Conservation (phyloP, 2,329 filamentous ascomycete species). For the Aspergillus phoenicis region DNA sequence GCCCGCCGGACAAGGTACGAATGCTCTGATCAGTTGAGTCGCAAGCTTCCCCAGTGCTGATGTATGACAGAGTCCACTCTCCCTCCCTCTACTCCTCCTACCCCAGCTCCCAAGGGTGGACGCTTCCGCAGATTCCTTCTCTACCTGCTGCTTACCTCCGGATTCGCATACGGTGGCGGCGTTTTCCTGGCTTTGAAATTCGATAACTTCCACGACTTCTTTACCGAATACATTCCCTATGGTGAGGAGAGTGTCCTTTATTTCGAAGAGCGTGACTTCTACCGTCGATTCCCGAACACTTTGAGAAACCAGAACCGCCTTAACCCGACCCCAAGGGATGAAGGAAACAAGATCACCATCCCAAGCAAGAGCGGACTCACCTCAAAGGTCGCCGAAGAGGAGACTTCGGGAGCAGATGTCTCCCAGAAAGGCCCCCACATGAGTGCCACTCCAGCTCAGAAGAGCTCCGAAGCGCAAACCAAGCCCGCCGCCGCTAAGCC, state of each 20-base stretch:
- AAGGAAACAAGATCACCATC: conserved; percentile 75
- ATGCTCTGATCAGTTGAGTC: conserved; percentile 16
- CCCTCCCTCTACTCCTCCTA: conserved; percentile 44
- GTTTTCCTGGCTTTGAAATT: conserved; percentile 91
- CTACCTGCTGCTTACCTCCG: conserved; percentile 74
- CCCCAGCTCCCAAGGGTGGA: conserved; percentile 65
- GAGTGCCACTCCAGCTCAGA: conserved; percentile 41
- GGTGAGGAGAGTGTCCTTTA: conserved; percentile 94
- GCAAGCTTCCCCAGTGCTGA: conserved; percentile 34
- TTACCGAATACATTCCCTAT: conserved; percentile 93
- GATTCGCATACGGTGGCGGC: conserved; percentile 79
- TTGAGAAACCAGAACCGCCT: conserved; percentile 50
- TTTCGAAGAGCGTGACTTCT: conserved; percentile 92
- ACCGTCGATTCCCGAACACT: conserved; percentile 73
- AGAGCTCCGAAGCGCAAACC: conserved; percentile 29
- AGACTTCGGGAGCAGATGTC: conserved; percentile 61
- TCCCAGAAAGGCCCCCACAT: conserved; percentile 54
- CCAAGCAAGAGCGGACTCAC: conserved; percentile 83
- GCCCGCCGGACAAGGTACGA: conserved; percentile 36
- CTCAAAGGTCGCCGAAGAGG: conserved; percentile 71
- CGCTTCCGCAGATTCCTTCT: conserved; percentile 77
- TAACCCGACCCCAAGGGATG: conserved; percentile 43
- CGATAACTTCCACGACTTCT: conserved; percentile 99
- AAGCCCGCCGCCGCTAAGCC: conserved; percentile 32
- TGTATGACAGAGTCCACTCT: conserved; percentile 40